These are phyloP conservation scores for Elaeagnus macrophylla DNA, from an alignment of 306 rosid species.

Conservation along the genomic window DNA sequence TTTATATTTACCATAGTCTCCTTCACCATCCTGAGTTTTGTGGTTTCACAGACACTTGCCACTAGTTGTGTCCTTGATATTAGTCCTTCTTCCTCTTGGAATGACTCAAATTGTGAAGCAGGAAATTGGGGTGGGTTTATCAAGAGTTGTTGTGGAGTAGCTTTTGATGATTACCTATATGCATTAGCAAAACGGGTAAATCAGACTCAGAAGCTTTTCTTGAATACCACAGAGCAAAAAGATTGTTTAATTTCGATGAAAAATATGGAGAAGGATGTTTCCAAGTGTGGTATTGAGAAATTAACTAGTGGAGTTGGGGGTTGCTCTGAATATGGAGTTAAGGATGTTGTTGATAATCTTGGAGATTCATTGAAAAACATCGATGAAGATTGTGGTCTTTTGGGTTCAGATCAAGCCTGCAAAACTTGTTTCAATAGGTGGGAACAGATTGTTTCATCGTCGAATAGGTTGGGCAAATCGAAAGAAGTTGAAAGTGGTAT, in stretches of 20 bases:
- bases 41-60: slow-evolving; percentile 21
- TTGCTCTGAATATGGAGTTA: slow-evolving; percentile 37
- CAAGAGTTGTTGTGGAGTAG: slow-evolving; percentile 29
- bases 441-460: slow-evolving; percentile 26
- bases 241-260: slow-evolving; percentile 24
- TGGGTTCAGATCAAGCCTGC: slow-evolving; percentile 29
- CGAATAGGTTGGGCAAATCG: slow-evolving; percentile 4
- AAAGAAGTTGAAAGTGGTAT: slow-evolving; percentile 21
- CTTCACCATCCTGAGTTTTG: slow-evolving; percentile 14
- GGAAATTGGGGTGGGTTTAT: slow-evolving; percentile 49
- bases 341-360: slow-evolving; percentile 32
- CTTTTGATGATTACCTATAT: slow-evolving; percentile 37
- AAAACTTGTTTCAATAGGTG: slow-evolving; percentile 35
- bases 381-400: slow-evolving; percentile 33
- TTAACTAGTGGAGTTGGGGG: slow-evolving; percentile 42
- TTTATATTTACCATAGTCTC: slow-evolving; percentile 11
- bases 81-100: slow-evolving; percentile 23
- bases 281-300: slow-evolving; percentile 40
- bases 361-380: slow-evolving; percentile 25
- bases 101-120: slow-evolving; percentile 25
- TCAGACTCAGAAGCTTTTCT: slow-evolving; percentile 33
- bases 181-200: slow-evolving; percentile 44
- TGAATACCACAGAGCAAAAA: slow-evolving; percentile 38
- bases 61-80: slow-evolving; percentile 36
- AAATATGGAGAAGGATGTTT: slow-evolving; percentile 11